A percentile compares a stretch with the other conserved stretches of the same genome.
These are phyloP conservation scores for Shiraia bambusicola DNA, from an alignment of 2,329 filamentous ascomycete genomes.

Conservation along the genomic window DNA sequence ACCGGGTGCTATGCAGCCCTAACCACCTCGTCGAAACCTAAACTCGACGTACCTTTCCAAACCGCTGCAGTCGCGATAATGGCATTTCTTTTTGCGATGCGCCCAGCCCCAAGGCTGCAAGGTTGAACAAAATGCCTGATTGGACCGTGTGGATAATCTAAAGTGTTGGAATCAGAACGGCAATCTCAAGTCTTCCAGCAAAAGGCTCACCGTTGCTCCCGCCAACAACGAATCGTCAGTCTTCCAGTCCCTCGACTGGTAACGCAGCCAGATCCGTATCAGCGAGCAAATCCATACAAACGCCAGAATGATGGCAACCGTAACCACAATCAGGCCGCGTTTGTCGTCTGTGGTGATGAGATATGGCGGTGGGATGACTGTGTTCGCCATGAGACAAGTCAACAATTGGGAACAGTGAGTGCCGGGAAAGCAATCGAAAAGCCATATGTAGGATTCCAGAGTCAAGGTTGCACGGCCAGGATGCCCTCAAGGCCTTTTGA, in stretches of 20 bases:
- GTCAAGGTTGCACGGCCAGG: too few species aligned
- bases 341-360: conserved; percentile 35
- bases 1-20: conserved; percentile 2
- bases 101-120: conserved; percentile 30
- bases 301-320: conserved; percentile 26
- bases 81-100: conserved; percentile 16
- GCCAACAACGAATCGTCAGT: conserved; percentile 33
- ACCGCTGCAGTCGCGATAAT: conserved; percentile 14
- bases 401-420: background rate
- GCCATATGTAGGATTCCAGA: conserved; percentile 6
- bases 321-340: conserved; percentile 37
- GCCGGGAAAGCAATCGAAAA: conserved; percentile 4
- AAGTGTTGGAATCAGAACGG: conserved; percentile 10
- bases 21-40: conserved; percentile 5
- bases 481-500: too few species aligned
- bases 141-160: conserved; percentile 31
- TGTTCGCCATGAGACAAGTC: conserved; percentile 20
- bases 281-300: conserved; percentile 35
- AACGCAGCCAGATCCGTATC: conserved; percentile 35
- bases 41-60: conserved; percentile 29
- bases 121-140: conserved; percentile 26
- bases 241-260: conserved; percentile 32
- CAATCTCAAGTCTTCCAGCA: background rate
- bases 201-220: conserved; percentile 22
- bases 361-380: conserved; percentile 30